A percentile compares a stretch with the other conserved stretches of the same genome.
Conservation (phyloP, 2,329 filamentous ascomycete genomes). For the Phoma sp. region DNA sequence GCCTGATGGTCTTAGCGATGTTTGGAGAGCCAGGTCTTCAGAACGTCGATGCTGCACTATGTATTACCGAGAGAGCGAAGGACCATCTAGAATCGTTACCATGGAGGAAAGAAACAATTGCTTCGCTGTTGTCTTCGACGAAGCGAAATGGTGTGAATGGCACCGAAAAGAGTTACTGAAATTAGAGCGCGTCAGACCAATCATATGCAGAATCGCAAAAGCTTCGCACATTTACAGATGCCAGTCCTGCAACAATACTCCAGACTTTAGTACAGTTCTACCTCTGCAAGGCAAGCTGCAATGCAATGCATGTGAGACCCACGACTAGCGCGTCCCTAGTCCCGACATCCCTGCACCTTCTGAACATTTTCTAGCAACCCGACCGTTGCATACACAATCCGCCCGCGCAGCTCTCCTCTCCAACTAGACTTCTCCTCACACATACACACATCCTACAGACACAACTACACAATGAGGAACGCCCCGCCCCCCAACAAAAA, state of each 20-base stretch:
- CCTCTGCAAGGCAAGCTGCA: too few species aligned
- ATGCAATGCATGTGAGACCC: too few species aligned
- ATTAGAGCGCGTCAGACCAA: slow-evolving; percentile 3
- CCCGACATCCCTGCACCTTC: slow-evolving; percentile 26
- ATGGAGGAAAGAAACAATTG: slow-evolving; percentile 42
- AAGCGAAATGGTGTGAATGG: neutral
- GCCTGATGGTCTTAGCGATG: slow-evolving; percentile 77
- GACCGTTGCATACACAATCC: neutral
- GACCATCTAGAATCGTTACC: slow-evolving; percentile 43
- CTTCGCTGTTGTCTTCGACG: neutral
- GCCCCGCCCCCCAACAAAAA: slow-evolving; percentile 41
- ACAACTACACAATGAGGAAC: slow-evolving; percentile 6
- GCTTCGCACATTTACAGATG: neutral
- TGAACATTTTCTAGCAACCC: slow-evolving; percentile 24
- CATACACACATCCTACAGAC: neutral
- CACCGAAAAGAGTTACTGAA: slow-evolving; percentile 1
- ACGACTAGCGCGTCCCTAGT: slow-evolving; percentile 2
- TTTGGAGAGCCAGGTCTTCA: slow-evolving; percentile 74
- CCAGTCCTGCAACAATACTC: neutral
- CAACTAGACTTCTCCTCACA: neutral
- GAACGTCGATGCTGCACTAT: slow-evolving; percentile 75
- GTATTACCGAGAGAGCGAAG: slow-evolving; percentile 68
- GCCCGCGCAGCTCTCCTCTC: neutral
- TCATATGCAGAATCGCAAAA: slow-evolving; percentile 11
- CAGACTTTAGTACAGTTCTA: neutral